A percentile compares a stretch with the other conserved stretches of the same genome.
Conservation (phyloP, 2,329 filamentous ascomycete species). For the Aspergillus sp. region DNA sequence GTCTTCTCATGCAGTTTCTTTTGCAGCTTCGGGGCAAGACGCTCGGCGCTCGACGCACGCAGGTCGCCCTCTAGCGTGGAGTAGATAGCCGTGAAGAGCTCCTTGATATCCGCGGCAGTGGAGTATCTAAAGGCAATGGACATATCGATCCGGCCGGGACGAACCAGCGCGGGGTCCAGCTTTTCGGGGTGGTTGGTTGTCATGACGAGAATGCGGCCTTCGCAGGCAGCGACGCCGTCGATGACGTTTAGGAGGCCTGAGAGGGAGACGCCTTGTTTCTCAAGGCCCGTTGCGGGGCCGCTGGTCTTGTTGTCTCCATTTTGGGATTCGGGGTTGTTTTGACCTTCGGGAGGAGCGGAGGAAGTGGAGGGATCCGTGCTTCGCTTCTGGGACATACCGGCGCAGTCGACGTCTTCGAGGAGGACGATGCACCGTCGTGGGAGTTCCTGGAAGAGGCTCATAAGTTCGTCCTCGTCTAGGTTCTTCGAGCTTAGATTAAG, state of each 20-base stretch:
- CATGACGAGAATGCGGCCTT: conserved; percentile 72
- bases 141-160: conserved; percentile 67
- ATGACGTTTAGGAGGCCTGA: conserved; percentile 69
- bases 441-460: conserved; percentile 63
- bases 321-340: background rate
- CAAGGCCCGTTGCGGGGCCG: conserved; percentile 1
- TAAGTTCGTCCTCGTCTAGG: conserved; percentile 66
- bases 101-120: conserved; percentile 33
- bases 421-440: conserved; percentile 71
- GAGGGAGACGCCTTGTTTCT: conserved; percentile 56
- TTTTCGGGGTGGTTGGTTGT: conserved; percentile 68
- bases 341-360: background rate
- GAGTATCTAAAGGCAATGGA: conserved; percentile 57
- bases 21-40: background rate
- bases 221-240: conserved; percentile 67
- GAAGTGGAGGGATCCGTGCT: background rate
- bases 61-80: conserved; percentile 31
- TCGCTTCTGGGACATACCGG: conserved; percentile 63
- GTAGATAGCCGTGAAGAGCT: conserved; percentile 44
- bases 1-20: background rate
- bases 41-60: conserved; percentile 6
- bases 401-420: conserved; percentile 74
- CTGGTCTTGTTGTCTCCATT: conserved; percentile 15
- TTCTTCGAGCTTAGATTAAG: conserved; percentile 64
- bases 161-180: conserved; percentile 63